Conservation (phyloP, 306 rosid species). For the Cucumis sativus region Cucumber_9930_V3 NC_026660.2:7407501-7408000, state of each 20-base stretch:
- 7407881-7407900: background rate
- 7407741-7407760: too few relatives aligned
- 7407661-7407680: too few relatives aligned
- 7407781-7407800: too few relatives aligned
- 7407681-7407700: too few relatives aligned
- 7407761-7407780: too few relatives aligned
- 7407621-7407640: too few relatives aligned
- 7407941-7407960: background rate
- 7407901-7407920: background rate
- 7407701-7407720: too few relatives aligned
- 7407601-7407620: too few relatives aligned
- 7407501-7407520: background rate
- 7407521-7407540: background rate
- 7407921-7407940: background rate
- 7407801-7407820: too few relatives aligned
- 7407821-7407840: background rate
- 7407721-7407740: too few relatives aligned
- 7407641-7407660: too few relatives aligned
- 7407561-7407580: background rate
- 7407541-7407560: background rate
- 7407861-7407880: background rate
- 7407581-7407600: background rate
- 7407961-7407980: background rate
- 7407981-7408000: background rate
- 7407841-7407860: background rate